Evolutionary conservation across 2,329 filamentous ascomycete genomes (phyloP).

Genomic region (Stachybotrys chartarum): DNA sequence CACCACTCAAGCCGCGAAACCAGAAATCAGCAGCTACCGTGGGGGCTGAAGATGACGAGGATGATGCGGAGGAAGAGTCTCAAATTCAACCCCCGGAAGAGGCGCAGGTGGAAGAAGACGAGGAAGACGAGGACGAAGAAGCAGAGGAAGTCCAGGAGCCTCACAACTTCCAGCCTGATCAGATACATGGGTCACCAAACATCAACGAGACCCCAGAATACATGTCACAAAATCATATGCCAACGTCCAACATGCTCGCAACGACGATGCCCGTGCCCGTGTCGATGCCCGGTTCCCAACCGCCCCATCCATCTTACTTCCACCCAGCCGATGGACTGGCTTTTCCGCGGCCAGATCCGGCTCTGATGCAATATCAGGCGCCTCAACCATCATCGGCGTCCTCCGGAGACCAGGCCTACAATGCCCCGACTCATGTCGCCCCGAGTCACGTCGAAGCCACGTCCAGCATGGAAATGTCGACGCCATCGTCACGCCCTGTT

Average conservation of each 20-base stretch:
- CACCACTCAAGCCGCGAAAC: slow-evolving; percentile 20
- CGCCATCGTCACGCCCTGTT: not conserved
- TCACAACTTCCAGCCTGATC: not conserved
- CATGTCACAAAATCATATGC: not conserved
- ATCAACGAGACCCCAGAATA: not conserved
- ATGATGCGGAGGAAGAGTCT: slow-evolving; percentile 5
- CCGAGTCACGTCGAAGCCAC: not conserved
- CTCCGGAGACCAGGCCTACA: not conserved
- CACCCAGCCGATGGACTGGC: not conserved
- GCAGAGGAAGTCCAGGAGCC: slow-evolving; percentile 2
- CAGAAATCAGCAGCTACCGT: slow-evolving; percentile 11
- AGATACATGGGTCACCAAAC: not conserved
- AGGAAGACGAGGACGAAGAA: slow-evolving; percentile 5
- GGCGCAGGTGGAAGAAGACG: slow-evolving; percentile 7
- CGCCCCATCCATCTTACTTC: not conserved
- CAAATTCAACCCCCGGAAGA: slow-evolving; percentile 2
- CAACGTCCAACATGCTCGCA: not conserved
- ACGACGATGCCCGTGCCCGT: not conserved
- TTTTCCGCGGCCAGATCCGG: not conserved
- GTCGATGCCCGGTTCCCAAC: not conserved
- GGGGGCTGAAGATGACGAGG: slow-evolving; percentile 8
- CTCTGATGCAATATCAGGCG: not conserved
- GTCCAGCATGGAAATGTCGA: not conserved
- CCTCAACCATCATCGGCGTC: not conserved
- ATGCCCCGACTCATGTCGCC: not conserved